Base-by-base conservation (phyloP, 306 rosid species). In the Dryas octopetala region DNA sequence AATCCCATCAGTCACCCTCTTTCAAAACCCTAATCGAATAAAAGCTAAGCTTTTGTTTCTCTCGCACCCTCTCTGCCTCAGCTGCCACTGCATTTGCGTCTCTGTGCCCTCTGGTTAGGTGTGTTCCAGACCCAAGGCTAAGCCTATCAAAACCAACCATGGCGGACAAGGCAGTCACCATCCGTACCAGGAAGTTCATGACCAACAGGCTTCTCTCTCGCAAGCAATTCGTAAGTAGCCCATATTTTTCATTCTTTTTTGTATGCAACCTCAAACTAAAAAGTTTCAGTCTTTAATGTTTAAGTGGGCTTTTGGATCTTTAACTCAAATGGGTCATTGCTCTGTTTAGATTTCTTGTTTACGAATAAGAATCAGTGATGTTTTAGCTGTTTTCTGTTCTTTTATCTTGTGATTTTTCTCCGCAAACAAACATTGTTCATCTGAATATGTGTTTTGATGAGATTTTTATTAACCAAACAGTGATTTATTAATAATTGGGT, bases 121-220 rank as follows among this genome's bases (percentile, higher is more conserved):
- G 9, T 55, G 10, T 28, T 46, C 57, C 46, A 48, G 9, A 19
- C 10, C 71, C 71, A 47, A 26, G 68, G 66, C 72, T 50, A 38
- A 68, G 45, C 46, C 26, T n/a, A 62, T 48, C 71, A 46, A 62
- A 63, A 62, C 76, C 60, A 82, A 74, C 4, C 64, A 94, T 94
- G 98, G 98, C 96, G 74, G 96, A 94, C 50, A 94, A 93, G 78
- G 94, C 97, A 0, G 97, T 94, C 2, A 91, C 97, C 7, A 90
- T 94, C 54, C 86, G 98, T 19, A 94, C 98, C 64, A 70, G 96
- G 28, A 94, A 94, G 81, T 94, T 94, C 81, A 90, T 94, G 96
- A 91, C 98, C 23, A 94, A 94, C 81, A 79, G 98, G 59, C 97
- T 94, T 16, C 94, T 94, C 46, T 88, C 98, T 53, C 82, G 97